A percentile compares a stretch with the other conserved stretches of the same genome.
Conservation (phyloP, 108 stramenopile genomes). For the Stephanodiscus minutulus region DNA sequence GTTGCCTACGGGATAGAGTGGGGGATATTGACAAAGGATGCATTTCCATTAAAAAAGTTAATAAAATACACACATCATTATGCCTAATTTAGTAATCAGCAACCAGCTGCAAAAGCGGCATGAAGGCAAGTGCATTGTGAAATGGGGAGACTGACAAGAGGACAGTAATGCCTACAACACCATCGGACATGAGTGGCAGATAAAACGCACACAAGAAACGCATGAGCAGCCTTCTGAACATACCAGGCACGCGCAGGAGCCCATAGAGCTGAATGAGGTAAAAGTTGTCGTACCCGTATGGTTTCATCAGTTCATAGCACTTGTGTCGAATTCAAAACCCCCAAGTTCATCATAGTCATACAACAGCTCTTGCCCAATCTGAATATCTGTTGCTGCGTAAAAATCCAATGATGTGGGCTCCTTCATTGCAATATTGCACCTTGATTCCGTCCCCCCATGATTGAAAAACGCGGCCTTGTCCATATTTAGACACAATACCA, state of each 20-base stretch:
- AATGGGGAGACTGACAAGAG: no score
- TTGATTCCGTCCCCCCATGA: conserved; percentile 5
- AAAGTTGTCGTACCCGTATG: not conserved
- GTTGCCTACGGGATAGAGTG: no score
- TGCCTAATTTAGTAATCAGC: not conserved
- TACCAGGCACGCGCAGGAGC: no score
- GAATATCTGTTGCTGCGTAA: conserved; percentile 19
- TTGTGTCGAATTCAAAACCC: conserved; percentile 2
- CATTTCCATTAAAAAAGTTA: no score
- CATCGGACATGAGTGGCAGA: not conserved
- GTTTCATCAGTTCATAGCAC: conserved; percentile 12
- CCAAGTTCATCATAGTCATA: conserved; percentile 11
- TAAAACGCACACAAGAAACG: not conserved
- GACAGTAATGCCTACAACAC: not conserved
- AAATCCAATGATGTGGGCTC: conserved; percentile 21
- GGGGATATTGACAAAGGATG: no score
- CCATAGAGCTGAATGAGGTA: not conserved
- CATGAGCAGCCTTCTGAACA: no score
- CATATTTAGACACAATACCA: conserved; percentile 24
- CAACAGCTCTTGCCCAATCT: conserved; percentile 15
- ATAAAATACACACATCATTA: no score
- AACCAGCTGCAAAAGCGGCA: not conserved
- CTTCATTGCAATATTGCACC: conserved; percentile 18
- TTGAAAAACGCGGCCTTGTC: conserved; percentile 24
- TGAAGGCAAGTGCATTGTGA: not conserved